Evolutionary conservation across 257 asterid genomes (phyloP).

Genomic region (Asclepias syriaca): DNA sequence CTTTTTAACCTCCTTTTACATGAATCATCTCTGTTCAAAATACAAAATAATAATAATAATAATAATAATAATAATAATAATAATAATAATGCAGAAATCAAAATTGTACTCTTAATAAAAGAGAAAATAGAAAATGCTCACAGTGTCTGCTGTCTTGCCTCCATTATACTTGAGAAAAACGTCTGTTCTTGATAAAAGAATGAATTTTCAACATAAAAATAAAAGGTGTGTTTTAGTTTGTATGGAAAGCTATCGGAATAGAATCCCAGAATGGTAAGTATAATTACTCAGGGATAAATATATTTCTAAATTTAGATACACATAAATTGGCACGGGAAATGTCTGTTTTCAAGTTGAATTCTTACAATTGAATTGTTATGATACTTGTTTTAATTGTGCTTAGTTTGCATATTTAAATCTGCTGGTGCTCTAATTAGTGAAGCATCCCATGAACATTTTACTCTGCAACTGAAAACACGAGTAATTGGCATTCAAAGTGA

Average conservation of each 20-base stretch:
- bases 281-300: neutral
- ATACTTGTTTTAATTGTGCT: neutral
- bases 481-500: no score
- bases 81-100: no score
- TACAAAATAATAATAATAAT: no score
- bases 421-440: neutral
- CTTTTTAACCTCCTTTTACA: slow-evolving; percentile 28
- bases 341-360: neutral
- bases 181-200: neutral
- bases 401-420: neutral
- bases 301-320: neutral
- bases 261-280: neutral
- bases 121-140: neutral
- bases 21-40: slow-evolving; percentile 23
- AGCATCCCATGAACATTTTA: neutral
- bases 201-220: neutral
- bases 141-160: slow-evolving; percentile 13
- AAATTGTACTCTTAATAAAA: no score
- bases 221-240: neutral
- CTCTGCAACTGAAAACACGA: neutral
- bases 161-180: slow-evolving; percentile 10
- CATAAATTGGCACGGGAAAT: neutral
- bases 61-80: no score
- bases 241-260: neutral
- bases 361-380: neutral